phyloP scores from a whole-genome alignment of 139 green algal species.

The Tetraselmis chui region DNA sequence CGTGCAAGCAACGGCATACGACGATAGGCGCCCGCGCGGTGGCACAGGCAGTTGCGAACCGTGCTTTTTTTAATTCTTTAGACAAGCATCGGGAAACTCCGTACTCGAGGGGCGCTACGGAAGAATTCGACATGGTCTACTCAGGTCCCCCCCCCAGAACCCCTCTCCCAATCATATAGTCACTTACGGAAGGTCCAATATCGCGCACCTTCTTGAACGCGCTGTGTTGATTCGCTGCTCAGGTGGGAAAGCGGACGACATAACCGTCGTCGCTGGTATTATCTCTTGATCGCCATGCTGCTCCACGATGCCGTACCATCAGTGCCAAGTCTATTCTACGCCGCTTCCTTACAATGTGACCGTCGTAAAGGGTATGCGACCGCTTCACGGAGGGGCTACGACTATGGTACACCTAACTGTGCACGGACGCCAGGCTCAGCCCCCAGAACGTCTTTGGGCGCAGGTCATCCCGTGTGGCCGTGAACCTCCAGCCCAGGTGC shows the following conservation, averaged over 20 bases:
- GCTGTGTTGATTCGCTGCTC: slow-evolving; percentile 42
- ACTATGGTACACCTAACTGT: not conserved
- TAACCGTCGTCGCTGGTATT: slow-evolving; percentile 53
- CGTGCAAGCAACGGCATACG: not conserved
- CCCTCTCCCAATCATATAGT: no score
- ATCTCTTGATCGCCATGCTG: not conserved
- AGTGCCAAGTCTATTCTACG: no score
- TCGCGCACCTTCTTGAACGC: no score
- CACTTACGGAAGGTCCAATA: no score
- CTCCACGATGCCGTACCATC: no score
- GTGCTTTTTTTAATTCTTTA: slow-evolving; percentile 61
- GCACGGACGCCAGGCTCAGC: slow-evolving; percentile 5
- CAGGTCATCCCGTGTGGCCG: slow-evolving; percentile 6
- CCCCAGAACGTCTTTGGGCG: slow-evolving; percentile 23
- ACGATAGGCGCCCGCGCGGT: slow-evolving; percentile 19
- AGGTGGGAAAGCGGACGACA: slow-evolving; percentile 79
- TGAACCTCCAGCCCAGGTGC: slow-evolving; percentile 41
- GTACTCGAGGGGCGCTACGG: slow-evolving; percentile 70
- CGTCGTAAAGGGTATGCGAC: no score
- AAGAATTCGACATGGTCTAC: slow-evolving; percentile 82
- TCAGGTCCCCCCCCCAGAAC: not conserved
- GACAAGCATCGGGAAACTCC: slow-evolving; percentile 68
- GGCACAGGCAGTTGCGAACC: slow-evolving; percentile 41
- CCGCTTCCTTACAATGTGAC: no score
- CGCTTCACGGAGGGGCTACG: no score